phyloP scores from a whole-genome alignment of 2,329 filamentous ascomycete genomes.

The Zymoseptoria tritici region DNA sequence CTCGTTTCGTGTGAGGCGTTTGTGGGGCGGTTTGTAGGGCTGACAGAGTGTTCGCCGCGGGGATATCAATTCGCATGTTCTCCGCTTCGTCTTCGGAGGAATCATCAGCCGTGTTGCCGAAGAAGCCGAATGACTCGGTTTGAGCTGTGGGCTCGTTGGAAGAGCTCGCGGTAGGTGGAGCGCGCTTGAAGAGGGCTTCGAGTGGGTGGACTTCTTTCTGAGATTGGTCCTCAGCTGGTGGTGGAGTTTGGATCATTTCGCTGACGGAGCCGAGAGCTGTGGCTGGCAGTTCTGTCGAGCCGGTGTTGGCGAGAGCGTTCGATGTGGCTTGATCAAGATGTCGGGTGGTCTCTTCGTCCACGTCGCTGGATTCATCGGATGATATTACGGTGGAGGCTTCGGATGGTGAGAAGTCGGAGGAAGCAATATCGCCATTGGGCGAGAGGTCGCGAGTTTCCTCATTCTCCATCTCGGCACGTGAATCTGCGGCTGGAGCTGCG shows the following conservation, averaged over 20 bases:
- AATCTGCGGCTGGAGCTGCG: conserved; percentile 5
- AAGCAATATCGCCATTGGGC: neutral
- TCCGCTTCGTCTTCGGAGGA: conserved; percentile 22
- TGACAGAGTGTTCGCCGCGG: neutral
- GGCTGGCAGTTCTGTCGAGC: conserved; percentile 3
- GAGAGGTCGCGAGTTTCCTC: neutral
- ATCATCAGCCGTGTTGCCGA: conserved; percentile 37
- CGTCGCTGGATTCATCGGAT: conserved; percentile 5
- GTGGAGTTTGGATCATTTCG: conserved; percentile 2
- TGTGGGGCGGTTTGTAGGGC: conserved; percentile 45
- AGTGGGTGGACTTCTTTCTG: conserved; percentile 64
- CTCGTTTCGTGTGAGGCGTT: conserved; percentile 75
- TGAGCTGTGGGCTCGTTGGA: conserved; percentile 33
- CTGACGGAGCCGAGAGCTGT: conserved; percentile 6
- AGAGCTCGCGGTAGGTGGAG: conserved; percentile 38
- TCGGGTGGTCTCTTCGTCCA: conserved; percentile 9
- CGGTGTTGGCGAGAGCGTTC: conserved; percentile 15
- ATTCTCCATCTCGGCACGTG: conserved; percentile 9
- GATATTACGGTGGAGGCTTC: neutral
- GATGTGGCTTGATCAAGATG: conserved; percentile 14
- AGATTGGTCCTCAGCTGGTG: conserved; percentile 1
- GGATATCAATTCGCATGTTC: neutral
- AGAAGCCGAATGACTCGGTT: conserved; percentile 70
- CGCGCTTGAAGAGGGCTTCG: conserved; percentile 82
- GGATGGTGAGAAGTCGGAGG: conserved; percentile 6